Base-by-base conservation (phyloP, 75 land plant species). In the Sequoia sempervirens region DNA sequence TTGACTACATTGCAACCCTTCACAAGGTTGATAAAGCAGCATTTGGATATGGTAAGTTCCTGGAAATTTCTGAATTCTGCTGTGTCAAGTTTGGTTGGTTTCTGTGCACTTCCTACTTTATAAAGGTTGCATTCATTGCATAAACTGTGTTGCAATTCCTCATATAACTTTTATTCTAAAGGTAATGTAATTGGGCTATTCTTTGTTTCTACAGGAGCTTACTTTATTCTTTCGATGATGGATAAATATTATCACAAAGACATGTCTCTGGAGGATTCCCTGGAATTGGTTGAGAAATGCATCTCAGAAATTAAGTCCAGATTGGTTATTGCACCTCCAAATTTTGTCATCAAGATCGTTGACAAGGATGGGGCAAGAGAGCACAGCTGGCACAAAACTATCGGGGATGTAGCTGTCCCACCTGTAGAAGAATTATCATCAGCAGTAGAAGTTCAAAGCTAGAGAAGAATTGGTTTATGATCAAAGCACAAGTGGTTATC, bases 281-380 rank as follows among this genome's bases (percentile, higher is more conserved):
- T 96, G 34, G 92, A 90, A n/a, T 83, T 96, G 70, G 95, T 92
- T 38, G 99, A 96, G 78, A 93, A 90, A 66, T 90, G 92, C 86
- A 93, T 96, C 11, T 53, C 85, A 61, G 99, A 96, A 82, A 95
- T 96, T 79, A 87, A 95, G 52, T 88, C 91, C 70, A 90, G 99
- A 81, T 87, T 96, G 66, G 92, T 96, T 45, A 91, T 90, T 32
- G 93, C 99, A 26, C 97, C 99, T 18, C 97, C 95, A 15, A 96
- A 95, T 81, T 96, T 96, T 82, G 90, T 96, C 53, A 93, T 96
- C 85, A 96, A 96, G 89, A 95, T 96, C 28, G 99, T 96, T 58
- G 97, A 96, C 91, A 93, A 96, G 86, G 94, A 93, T 83, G 99
- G 99, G 8, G 99, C 99, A 45, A 87, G 99, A 86, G 93, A 92